Base-by-base conservation (phyloP, 2,329 filamentous ascomycete genomes). In the Fusarium verticillioides region DNA sequence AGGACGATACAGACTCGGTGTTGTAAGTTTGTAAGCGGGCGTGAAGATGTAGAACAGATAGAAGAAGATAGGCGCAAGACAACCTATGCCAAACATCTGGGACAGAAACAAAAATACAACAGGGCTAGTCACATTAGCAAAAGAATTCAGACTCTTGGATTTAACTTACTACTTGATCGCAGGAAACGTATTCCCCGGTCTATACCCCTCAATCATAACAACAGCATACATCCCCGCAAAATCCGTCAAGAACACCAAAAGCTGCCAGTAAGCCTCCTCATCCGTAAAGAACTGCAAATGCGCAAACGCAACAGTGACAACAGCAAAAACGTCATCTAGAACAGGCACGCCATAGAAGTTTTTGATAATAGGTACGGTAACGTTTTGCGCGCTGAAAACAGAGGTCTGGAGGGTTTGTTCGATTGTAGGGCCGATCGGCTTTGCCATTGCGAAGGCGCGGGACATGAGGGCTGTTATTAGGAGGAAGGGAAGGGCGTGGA, bases 181-280 rank as follows among this genome's bases (percentile, higher is more conserved):
- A 5, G 66, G 69, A 23, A 65, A 63, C 1, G 23, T 58, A 23
- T 79, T 75, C 1, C 57, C 65, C 1, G 36, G 60, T 7, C 79
- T 63, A 30, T 69, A 72, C 9, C 70, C 70, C 63, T 81, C 79
- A 1, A 79, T 43, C 54, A 78, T 37, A 8, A 79, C 26, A 19
- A 81, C 70, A 34, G 75, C 73, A 49, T 78, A 79, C 60, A 81
- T 56, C 12, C 75, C 73, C 32, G 69, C 75, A 56, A 70, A 78
- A 7, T 81, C 79, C 1, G 73, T 73, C 11, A 81, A 49, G 21
- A 81, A 79, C 16, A 79, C 65, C 10, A 80, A 39, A 7, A 73
- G 70, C 21, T 80, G 78, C 75, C 78, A 80, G 23, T 79, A 81
- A 0, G 74, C 69, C 15, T 39, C 30, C 1, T 61, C 56, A 12